phyloP scores from a whole-genome alignment of 108 stramenopile species.

The Halocafeteria seosinensis region DNA sequence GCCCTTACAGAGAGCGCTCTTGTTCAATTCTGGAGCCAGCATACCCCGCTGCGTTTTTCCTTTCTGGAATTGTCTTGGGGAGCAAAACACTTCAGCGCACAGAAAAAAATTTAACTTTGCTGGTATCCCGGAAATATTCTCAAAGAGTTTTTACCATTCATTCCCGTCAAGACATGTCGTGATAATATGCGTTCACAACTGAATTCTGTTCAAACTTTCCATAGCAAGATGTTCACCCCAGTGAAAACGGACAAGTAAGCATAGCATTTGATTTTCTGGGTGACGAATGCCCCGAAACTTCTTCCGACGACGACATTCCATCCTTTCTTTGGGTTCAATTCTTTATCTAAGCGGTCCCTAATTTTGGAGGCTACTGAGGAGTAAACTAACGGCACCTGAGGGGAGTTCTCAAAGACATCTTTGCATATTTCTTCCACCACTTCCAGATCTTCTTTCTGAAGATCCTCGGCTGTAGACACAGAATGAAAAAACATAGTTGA shows the following conservation, averaged over 20 bases:
- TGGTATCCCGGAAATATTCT: no score
- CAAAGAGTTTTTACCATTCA: no score
- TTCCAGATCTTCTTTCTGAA: neutral
- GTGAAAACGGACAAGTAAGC: conserved; percentile 40
- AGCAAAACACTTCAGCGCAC: no score
- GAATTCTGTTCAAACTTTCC: conserved; percentile 17
- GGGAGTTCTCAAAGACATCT: neutral
- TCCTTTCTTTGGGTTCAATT: conserved; percentile 22
- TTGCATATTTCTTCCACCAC: neutral
- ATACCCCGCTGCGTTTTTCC: no score
- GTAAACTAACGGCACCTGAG: conserved; percentile 1
- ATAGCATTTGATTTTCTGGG: conserved; percentile 46
- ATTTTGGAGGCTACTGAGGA: conserved; percentile 12
- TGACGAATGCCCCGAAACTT: conserved; percentile 40
- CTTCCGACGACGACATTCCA: conserved; percentile 40
- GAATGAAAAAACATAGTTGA: no score
- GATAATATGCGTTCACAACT: no score
- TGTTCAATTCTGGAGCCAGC: no score
- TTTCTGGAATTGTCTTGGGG: no score
- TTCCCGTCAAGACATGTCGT: no score
- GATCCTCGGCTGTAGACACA: conserved; percentile 2
- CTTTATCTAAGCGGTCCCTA: conserved; percentile 23
- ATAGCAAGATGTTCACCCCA: conserved; percentile 36
- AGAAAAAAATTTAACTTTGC: no score
- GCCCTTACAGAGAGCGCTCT: no score